These are phyloP conservation scores for Neostapfia colusana DNA, from an alignment of 176 grass and related monocot species.

Conservation along the genomic window DNA sequence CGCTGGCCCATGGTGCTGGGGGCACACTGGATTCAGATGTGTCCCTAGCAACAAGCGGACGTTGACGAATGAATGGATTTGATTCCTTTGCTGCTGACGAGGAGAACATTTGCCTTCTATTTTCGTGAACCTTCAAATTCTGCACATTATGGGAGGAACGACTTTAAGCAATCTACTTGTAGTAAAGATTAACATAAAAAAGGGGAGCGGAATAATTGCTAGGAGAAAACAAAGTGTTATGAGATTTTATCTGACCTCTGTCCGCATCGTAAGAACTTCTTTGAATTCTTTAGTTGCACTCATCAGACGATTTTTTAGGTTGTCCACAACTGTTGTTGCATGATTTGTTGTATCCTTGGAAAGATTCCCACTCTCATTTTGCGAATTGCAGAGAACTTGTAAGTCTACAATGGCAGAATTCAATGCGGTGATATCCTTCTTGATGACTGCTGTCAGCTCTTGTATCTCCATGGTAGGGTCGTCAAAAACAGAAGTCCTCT, in stretches of 20 bases:
- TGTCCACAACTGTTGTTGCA: constrained; percentile 82
- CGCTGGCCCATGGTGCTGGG: constrained; percentile 87
- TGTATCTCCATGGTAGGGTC: constrained; percentile 90
- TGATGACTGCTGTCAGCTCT: constrained; percentile 87
- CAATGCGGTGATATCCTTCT: constrained; percentile 89
- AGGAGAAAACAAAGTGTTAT: neutral
- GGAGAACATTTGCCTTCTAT: constrained; percentile 95
- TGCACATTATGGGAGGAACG: constrained; percentile 39
- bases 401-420: constrained; percentile 83
- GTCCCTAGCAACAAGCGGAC: constrained; percentile 66
- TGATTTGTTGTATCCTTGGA: constrained; percentile 84
- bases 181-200: constrained; percentile 2
- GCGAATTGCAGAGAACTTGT: constrained; percentile 82
- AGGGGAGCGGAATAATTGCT: neutral
- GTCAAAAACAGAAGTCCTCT: constrained; percentile 95
- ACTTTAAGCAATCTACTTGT: neutral
- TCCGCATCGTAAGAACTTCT: constrained; percentile 97
- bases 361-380: constrained; percentile 73
- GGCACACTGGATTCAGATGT: constrained; percentile 56
- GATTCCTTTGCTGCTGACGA: constrained; percentile 69
- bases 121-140: constrained; percentile 95
- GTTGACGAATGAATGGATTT: constrained; percentile 90
- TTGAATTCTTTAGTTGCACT: constrained; percentile 94
- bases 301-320: constrained; percentile 90
- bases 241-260: constrained; percentile 61